Base-by-base conservation (phyloP, 257 asterid species). In the Linderniella brevidens region DNA sequence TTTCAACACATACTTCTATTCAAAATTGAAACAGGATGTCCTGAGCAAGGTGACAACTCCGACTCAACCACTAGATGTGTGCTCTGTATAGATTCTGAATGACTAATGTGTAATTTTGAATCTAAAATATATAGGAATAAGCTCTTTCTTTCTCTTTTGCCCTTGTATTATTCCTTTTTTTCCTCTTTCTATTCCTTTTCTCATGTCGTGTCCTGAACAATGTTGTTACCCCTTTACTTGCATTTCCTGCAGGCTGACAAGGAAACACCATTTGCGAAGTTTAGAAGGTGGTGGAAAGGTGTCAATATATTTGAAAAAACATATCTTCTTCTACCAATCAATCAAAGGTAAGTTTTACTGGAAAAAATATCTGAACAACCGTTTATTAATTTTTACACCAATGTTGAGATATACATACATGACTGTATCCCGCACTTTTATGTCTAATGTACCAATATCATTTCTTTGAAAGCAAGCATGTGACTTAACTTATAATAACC, bases 251-350 rank as follows among this genome's bases (percentile, higher is more conserved):
- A 79, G 94, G 63, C 35, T 57, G 81, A 70, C 53, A 64, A 54
- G 65, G 79, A 71, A 66, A 56, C 60, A 49, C 69, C 79, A 55
- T 85, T 74, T 77, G 60, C 37, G 61, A 90, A 85, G 82, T 70
- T 90, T 55, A 74, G 99, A 63, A 72, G 99, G 67, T 90, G 99
- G 99, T 90, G 99, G 99, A 90, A 79, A 71, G 92, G 87, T 19
- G 83, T 90, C 57, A 77, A 77, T 61, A 50, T 90, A 77, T 90
- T 81, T 71, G 88, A 85, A 77, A 82, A 85, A 59, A 73, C 93
- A n/a, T 90, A 79, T 58, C 75, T 90, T 64, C 68, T 90, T 63
- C 64, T 90, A 41, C 99, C 99, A 44, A 79, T 90, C 58, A 76
- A 85, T 67, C 92, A 90, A 63, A 61, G 57, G 99, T 85, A 76